Conservation (phyloP, 2,329 filamentous ascomycete species). For the Daldinia eschscholtzii region DNA sequence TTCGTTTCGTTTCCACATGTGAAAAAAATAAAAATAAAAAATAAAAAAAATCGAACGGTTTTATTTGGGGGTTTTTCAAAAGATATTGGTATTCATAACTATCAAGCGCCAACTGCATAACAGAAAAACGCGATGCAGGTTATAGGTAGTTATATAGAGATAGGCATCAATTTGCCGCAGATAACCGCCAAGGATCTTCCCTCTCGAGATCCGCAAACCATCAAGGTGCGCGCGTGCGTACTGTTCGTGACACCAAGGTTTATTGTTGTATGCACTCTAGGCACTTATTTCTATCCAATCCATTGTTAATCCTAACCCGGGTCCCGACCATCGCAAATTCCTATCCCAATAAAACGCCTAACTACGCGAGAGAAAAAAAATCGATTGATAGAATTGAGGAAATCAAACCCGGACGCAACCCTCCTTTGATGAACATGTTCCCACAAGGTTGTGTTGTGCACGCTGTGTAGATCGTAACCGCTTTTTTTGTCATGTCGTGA, state of each 20-base stretch:
- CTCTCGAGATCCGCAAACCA: slow-evolving; percentile 20
- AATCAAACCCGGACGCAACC: slow-evolving; percentile 14
- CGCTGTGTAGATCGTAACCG: slow-evolving; percentile 31
- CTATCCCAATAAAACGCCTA: slow-evolving; percentile 33
- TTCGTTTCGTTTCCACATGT: slow-evolving; percentile 20
- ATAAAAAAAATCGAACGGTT: slow-evolving; percentile 15
- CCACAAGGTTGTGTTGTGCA: slow-evolving; percentile 30
- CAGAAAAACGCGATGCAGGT: slow-evolving; percentile 4
- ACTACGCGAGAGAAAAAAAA: not conserved
- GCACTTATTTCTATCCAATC: slow-evolving; percentile 13
- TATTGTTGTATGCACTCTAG: slow-evolving; percentile 24
- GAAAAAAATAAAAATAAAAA: slow-evolving; percentile 8
- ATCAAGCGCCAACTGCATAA: slow-evolving; percentile 25
- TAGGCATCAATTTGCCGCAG: slow-evolving; percentile 37
- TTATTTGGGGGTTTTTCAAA: slow-evolving; percentile 26
- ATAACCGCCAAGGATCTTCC: slow-evolving; percentile 36
- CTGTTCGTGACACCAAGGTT: slow-evolving; percentile 9
- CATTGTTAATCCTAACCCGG: slow-evolving; percentile 10
- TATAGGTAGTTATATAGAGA: slow-evolving; percentile 18
- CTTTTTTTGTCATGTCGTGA: slow-evolving; percentile 33
- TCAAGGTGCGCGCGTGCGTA: slow-evolving; percentile 8
- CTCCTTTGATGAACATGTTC: slow-evolving; percentile 19
- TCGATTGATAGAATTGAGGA: slow-evolving; percentile 4
- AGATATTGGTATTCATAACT: slow-evolving; percentile 7
- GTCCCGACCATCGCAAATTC: slow-evolving; percentile 24